phyloP scores from a whole-genome alignment of 2,329 filamentous ascomycete genomes.

The Exophiala sp. region DNA sequence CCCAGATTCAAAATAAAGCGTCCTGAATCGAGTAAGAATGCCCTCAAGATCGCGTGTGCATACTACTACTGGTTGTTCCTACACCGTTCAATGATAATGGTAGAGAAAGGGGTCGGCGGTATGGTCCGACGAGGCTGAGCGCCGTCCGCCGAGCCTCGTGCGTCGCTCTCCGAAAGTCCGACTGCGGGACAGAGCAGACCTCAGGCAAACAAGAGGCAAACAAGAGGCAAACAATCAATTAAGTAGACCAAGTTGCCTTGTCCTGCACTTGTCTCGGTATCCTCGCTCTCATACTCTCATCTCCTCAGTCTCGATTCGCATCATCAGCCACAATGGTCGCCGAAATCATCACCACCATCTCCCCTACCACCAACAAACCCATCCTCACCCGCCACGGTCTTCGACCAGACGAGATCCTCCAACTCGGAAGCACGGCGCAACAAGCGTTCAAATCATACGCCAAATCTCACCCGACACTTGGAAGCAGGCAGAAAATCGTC shows the following conservation, averaged over 20 bases:
- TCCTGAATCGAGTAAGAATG: too few species aligned
- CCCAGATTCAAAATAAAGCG: too few species aligned
- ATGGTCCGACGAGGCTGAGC: conserved; percentile 16
- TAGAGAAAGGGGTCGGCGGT: too few species aligned
- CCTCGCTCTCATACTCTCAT: neutral
- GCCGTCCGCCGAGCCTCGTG: neutral
- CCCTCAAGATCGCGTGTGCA: too few species aligned
- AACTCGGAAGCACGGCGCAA: conserved; percentile 65
- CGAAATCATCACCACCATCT: conserved; percentile 69
- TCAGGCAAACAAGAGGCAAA: too few species aligned
- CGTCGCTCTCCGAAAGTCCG: neutral
- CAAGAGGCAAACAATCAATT: too few species aligned
- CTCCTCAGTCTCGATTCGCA: neutral
- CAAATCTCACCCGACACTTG: conserved; percentile 68
- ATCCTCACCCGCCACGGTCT: conserved; percentile 73
- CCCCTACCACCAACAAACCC: conserved; percentile 78
- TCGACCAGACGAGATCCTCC: conserved; percentile 62
- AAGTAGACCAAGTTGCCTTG: neutral
- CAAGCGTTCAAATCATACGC: conserved; percentile 72
- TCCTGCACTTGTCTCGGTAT: too few species aligned
- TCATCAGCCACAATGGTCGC: conserved; percentile 38
- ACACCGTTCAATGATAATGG: too few species aligned
- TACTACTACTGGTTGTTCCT: too few species aligned
- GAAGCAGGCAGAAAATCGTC: conserved; percentile 72
- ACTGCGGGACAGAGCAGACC: neutral